Base-by-base conservation (phyloP, 352 stramenopile species). In the Pelagophyceae sp. region DNA sequence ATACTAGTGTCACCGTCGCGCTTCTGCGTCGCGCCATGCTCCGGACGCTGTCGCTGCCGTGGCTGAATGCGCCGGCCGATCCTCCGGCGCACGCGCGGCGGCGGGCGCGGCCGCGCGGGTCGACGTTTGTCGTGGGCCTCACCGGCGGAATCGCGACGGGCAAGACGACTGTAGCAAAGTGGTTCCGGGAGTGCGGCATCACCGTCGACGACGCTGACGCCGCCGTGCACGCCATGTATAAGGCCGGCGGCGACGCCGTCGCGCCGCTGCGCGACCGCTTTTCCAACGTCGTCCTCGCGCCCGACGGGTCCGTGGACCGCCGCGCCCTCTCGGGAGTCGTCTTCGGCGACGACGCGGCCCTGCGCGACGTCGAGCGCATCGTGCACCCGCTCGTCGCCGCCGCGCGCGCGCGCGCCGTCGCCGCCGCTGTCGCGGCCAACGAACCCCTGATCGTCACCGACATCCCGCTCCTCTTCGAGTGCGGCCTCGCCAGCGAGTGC, bases 101-200 rank as follows among this genome's bases (percentile, higher is more conserved):
- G 45, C 45, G 45, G 45, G 23, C 23, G 45, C 45, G 45, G 45
- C 45, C 11, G 45, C 45, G 11, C 11, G 45, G 45, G 45, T 11
- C 45, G 45, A 54, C 45, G 11, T 23, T 54, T 11, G 64, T 72
- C 15, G 15, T 74, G 17, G 67, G 67, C 15, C 1, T 74, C 20
- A 74, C 67, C 15, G 67, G 67, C 15, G 67, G 67, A 33, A 74
- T 74, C 67, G 67, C 67, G 33, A 74, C 35, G 67, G 67, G 67
- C 35, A 74, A 74, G 38, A 58, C 15, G 1, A 74, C 67, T n/a
- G 17, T 6, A 23, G 31, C n/a, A 1, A 58, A 2, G 20, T 35
- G 17, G 11, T 31, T 74, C 17, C 67, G 38, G 27, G 38, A 74
- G 2, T 1, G 51, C 23, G 35, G 67, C 15, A 27, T 74, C 33